Evolutionary conservation across 306 rosid species (phyloP).

Genomic region (Rubus parviflorus): DNA sequence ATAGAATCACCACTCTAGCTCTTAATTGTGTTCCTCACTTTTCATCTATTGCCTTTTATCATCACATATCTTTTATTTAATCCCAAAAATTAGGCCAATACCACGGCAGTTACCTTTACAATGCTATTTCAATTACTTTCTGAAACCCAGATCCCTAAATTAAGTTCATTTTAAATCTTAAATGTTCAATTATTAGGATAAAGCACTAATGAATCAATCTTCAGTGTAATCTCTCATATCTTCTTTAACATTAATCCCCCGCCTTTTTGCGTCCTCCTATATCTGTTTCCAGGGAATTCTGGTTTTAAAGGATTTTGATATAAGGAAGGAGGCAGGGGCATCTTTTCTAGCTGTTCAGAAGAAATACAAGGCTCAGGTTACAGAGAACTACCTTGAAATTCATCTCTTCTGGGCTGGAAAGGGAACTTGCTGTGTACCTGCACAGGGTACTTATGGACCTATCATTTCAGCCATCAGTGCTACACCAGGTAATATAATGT

Average conservation of each 20-base stretch:
- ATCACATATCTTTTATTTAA: not conserved
- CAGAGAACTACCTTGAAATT: slow-evolving; percentile 64
- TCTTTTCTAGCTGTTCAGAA: slow-evolving; percentile 38
- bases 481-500: slow-evolving; percentile 54
- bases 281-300: slow-evolving; percentile 48
- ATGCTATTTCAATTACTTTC: not conserved
- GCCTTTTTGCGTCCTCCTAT: not conserved
- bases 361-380: slow-evolving; percentile 42
- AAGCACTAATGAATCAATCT: not conserved
- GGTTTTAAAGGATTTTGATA: slow-evolving; percentile 60
- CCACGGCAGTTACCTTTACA: no score
- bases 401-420: slow-evolving; percentile 94
- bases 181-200: not conserved
- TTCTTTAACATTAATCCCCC: not conserved
- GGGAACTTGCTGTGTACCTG: slow-evolving; percentile 77
- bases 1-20: not conserved
- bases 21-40: not conserved
- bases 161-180: not conserved
- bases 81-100: not conserved
- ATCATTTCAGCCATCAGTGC: slow-evolving; percentile 73
- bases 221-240: not conserved
- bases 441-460: slow-evolving; percentile 69
- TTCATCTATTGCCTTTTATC: not conserved
- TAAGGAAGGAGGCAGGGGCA: slow-evolving; percentile 60
- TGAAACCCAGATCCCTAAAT: not conserved